phyloP scores from a whole-genome alignment of 2,329 filamentous ascomycete genomes.

The Calonectria pauciramosa region DNA sequence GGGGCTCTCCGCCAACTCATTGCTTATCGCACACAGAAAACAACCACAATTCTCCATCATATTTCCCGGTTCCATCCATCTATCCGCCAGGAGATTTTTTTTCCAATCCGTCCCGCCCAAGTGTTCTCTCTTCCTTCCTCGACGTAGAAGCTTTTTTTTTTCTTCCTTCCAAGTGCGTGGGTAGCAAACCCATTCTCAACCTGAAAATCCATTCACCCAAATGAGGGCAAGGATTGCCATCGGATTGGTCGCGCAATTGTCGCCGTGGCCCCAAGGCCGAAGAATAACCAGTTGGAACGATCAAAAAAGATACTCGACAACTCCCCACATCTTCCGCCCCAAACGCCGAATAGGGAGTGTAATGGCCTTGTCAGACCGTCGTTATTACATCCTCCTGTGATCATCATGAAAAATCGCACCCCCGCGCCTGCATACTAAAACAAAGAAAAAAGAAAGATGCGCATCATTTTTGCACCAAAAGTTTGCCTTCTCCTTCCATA shows the following conservation, averaged over 20 bases:
- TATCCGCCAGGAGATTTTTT: conserved; percentile 45
- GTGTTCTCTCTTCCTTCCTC: conserved; percentile 19
- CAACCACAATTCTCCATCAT: conserved; percentile 30
- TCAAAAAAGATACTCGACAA: conserved; percentile 43
- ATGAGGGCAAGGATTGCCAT: conserved; percentile 1
- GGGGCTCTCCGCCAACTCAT: conserved; percentile 1
- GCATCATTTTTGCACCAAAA: conserved; percentile 20
- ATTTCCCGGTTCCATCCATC: conserved; percentile 38
- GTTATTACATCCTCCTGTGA: conserved; percentile 55
- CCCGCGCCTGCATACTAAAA: conserved; percentile 39
- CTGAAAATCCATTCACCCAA: background rate
- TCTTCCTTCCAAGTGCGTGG: conserved; percentile 5
- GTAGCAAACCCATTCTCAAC: conserved; percentile 17
- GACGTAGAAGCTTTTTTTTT: conserved; percentile 19
- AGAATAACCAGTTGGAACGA: conserved; percentile 33
- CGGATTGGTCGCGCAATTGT: conserved; percentile 1
- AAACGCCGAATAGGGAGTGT: conserved; percentile 55
- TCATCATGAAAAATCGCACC: conserved; percentile 44
- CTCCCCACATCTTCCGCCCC: conserved; percentile 45
- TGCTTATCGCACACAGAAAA: conserved; percentile 31
- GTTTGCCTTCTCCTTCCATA: conserved; percentile 17
- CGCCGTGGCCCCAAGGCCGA: conserved; percentile 14
- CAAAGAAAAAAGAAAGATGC: conserved; percentile 30
- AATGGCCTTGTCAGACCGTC: conserved; percentile 53
- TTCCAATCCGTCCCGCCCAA: conserved; percentile 40